phyloP scores from a whole-genome alignment of 1,139 yeast genomes.

The Candida pseudoviswanathii region DNA sequence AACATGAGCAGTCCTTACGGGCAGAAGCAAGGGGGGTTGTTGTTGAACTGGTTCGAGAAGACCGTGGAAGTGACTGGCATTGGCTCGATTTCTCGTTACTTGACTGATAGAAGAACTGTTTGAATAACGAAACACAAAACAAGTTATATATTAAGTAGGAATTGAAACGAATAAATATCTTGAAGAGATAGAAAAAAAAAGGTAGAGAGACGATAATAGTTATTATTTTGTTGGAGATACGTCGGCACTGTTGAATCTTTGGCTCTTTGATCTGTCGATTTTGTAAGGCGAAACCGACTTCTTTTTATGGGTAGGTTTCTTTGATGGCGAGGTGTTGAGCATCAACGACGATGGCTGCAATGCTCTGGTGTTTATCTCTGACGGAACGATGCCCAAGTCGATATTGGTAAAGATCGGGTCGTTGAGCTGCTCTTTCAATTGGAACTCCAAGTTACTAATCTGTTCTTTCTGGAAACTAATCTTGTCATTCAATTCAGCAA shows the following conservation, averaged over 20 bases:
- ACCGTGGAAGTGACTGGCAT: slow-evolving; percentile 82
- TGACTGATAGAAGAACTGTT: slow-evolving; percentile 84
- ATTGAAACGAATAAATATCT: background rate
- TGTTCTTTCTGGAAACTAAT: background rate
- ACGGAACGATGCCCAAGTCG: background rate
- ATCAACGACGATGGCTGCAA: slow-evolving; percentile 3
- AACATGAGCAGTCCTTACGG: slow-evolving; percentile 80
- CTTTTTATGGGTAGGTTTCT: slow-evolving; percentile 1
- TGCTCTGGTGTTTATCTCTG: background rate
- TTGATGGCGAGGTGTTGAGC: slow-evolving; percentile 1
- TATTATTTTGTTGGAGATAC: background rate
- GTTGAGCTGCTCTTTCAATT: background rate
- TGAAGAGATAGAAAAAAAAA: background rate
- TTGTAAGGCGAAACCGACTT: background rate
- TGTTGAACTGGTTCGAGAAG: slow-evolving; percentile 92
- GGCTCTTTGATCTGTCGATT: background rate
- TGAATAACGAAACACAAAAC: slow-evolving; percentile 22
- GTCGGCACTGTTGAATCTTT: background rate
- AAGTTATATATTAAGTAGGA: background rate
- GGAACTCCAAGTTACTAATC: background rate
- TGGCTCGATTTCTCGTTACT: slow-evolving; percentile 84
- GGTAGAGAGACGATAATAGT: background rate
- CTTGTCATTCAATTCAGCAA: slow-evolving; percentile 2
- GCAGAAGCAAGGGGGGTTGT: slow-evolving; percentile 82
- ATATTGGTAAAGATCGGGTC: background rate